Evolutionary conservation across 345 rosid genomes (phyloP), one percentile per base, ranked within the genome.

Genomic region (Eucalyptus sp.): DNA sequence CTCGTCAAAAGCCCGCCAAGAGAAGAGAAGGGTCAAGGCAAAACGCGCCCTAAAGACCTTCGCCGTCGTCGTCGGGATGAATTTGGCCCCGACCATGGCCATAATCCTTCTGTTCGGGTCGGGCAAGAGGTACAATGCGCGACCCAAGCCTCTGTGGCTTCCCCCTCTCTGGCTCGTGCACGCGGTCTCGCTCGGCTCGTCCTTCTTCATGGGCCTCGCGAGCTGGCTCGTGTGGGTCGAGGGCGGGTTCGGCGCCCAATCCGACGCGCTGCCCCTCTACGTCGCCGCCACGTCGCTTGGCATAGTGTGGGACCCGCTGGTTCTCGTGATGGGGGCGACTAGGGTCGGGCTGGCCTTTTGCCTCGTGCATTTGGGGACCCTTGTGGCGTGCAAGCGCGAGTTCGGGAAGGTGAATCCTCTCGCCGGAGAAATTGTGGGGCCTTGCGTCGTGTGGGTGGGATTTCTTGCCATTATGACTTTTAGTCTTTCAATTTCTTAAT

Each of bases 271-370:
- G 87, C 93, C 91, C 79, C 91, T 94, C 43, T 94, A 93, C 89
- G 1, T 93, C 4, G 89, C 93, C 4, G 89, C 89, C 4, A 44
- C 92, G 9, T 90, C 91, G 13, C 83, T 91, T 18, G 91, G 93
- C 41, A 14, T 90, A 2, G 89, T 88, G 29, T 94, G 94, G 94
- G 87, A 90, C 24, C 95, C 94, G 9, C 92, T 93, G 2, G 95
- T 91, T 43, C 92, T 92, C 14, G 91, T 88, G 51, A 89, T 92
- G 2, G 92, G 93, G 4, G 88, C 89, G 1, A 60, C 56, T 5
- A 87, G 90, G 92, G 81, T 94, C 17, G 94, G 92, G 5, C 60
- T 90, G 50, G 76, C 43, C 9, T 89, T 87, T 44, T 90, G 89
- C 71, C 22, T 88, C 13, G 89, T 90, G 27, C 89, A 92, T 80